These are phyloP conservation scores for Petunia secreta DNA, from an alignment of 257 asterid genomes.

Conservation along the genomic window DNA sequence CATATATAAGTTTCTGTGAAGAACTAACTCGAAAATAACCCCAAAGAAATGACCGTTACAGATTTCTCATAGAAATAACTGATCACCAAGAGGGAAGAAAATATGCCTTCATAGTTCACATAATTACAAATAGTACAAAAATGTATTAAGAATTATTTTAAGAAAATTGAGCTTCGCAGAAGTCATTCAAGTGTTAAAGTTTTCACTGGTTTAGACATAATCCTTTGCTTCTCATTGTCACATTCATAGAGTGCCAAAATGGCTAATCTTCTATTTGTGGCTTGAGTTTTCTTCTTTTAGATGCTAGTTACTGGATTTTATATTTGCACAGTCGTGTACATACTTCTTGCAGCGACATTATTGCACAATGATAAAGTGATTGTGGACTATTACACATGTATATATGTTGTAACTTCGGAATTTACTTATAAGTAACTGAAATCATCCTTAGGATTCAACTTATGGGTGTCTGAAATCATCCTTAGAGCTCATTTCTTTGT, in stretches of 20 bases:
- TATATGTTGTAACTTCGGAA: background rate
- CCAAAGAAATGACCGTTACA: background rate
- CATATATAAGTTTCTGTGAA: background rate
- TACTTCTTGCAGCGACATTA: background rate
- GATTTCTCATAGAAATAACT: background rate
- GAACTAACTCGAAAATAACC: background rate
- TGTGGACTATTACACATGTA: background rate
- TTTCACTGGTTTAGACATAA: background rate
- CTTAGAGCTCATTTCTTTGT: background rate
- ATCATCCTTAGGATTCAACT: background rate
- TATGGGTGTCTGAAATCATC: conserved; percentile 4
- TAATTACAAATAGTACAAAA: background rate
- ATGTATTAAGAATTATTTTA: background rate
- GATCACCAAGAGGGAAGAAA: background rate
- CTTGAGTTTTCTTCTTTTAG: background rate
- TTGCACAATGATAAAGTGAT: background rate
- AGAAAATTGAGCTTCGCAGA: background rate
- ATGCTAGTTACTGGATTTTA: conserved; percentile 13
- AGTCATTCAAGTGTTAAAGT: background rate
- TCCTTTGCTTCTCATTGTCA: conserved; percentile 2
- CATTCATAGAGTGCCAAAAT: background rate
- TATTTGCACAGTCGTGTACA: no score
- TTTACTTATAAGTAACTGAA: background rate
- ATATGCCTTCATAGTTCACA: background rate
- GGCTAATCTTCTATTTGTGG: background rate